Evolutionary conservation across 768 basidiomycete species (phyloP).

Genomic region (Chalciporus chontae): DNA sequence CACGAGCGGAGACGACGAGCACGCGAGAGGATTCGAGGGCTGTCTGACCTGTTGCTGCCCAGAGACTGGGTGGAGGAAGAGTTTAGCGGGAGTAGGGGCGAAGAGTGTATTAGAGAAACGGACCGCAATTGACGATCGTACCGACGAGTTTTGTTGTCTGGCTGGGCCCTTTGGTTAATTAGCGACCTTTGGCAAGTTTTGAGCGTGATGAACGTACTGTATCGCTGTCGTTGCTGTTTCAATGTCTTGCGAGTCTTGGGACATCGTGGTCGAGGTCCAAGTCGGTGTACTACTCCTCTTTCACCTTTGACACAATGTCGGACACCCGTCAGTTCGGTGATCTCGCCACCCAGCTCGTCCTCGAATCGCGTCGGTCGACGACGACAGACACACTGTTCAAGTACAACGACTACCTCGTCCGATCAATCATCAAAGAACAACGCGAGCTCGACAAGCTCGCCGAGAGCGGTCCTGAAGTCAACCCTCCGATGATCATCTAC

Average conservation of each 20-base stretch:
- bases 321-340: slow-evolving; percentile 75
- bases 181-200: neutral
- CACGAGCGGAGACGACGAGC: slow-evolving; percentile 75
- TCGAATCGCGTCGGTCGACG: slow-evolving; percentile 82
- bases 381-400: slow-evolving; percentile 82
- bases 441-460: slow-evolving; percentile 73
- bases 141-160: slow-evolving; percentile 83
- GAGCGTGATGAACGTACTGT: slow-evolving; percentile 28
- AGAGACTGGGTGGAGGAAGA: slow-evolving; percentile 51
- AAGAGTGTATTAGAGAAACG: slow-evolving; percentile 11
- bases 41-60: slow-evolving; percentile 89
- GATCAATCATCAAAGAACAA: slow-evolving; percentile 85
- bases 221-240: slow-evolving; percentile 41
- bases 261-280: slow-evolving; percentile 23
- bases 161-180: slow-evolving; percentile 45
- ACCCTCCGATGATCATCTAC: slow-evolving; percentile 69
- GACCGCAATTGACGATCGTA: slow-evolving; percentile 96
- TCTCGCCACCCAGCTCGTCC: slow-evolving; percentile 82
- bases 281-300: neutral
- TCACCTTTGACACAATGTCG: slow-evolving; percentile 27
- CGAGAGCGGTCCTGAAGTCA: slow-evolving; percentile 43
- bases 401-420: slow-evolving; percentile 88
- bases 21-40: slow-evolving; percentile 84
- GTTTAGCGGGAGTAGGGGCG: neutral
- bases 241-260: slow-evolving; percentile 44